A percentile compares a stretch with the other conserved stretches of the same genome.
Conservation (phyloP, 192 early-diverging fungal species). For the Backusella circina region DNA sequence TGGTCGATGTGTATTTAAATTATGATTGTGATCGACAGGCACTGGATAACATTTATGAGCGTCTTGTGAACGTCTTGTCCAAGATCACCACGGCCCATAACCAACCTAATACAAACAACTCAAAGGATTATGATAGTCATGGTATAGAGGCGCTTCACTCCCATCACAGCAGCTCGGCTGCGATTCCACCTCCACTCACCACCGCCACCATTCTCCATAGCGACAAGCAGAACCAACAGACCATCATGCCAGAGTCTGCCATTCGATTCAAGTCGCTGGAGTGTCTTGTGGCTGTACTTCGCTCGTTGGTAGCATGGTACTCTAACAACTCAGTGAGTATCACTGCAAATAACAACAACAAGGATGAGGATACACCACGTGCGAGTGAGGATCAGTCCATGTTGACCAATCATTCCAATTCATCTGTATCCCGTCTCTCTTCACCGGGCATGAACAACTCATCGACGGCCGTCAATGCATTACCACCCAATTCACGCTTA, state of each 20-base stretch:
- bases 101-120: neutral
- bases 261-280: constrained; percentile 59
- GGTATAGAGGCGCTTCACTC: constrained; percentile 10
- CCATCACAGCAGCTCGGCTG: constrained; percentile 11
- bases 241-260: constrained; percentile 34
- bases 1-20: constrained; percentile 93
- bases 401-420: constrained; percentile 15
- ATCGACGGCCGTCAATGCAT: neutral
- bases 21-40: constrained; percentile 89
- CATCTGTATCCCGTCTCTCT: constrained; percentile 18
- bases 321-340: constrained; percentile 41
- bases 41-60: constrained; percentile 86
- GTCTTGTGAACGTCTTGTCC: constrained; percentile 69
- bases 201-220: constrained; percentile 37
- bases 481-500: constrained; percentile 20
- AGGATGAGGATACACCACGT: constrained; percentile 25
- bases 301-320: constrained; percentile 68
- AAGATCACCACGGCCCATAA: constrained; percentile 52
- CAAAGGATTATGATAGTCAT: constrained; percentile 18
- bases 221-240: constrained; percentile 23
- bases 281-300: constrained; percentile 55
- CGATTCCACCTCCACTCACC: constrained; percentile 41
- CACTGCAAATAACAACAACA: constrained; percentile 11
- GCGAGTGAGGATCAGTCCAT: constrained; percentile 33
- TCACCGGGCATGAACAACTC: constrained; percentile 28